Conservation (phyloP, 352 stramenopile genomes). For the Globisporangium polare region DNA sequence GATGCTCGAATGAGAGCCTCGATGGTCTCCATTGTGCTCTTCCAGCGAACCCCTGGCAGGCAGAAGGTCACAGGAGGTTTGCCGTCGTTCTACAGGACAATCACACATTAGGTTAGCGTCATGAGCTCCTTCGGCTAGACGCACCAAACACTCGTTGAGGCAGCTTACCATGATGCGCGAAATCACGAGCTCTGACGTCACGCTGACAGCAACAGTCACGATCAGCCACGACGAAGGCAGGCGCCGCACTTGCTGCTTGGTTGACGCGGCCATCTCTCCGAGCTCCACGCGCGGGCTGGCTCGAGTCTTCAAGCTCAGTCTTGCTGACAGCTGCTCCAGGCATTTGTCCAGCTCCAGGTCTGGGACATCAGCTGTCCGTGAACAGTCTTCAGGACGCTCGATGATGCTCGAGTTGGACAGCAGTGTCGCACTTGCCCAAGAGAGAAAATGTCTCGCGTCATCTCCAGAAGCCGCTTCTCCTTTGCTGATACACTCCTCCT, state of each 20-base stretch:
- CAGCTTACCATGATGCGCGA: slow-evolving; percentile 34
- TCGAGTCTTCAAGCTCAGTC: not conserved
- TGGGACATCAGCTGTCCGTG: slow-evolving; percentile 15
- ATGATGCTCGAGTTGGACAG: slow-evolving; percentile 30
- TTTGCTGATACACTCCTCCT: slow-evolving; percentile 4
- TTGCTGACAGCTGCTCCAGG: slow-evolving; percentile 12
- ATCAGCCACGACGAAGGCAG: slow-evolving; percentile 41
- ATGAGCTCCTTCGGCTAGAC: not conserved
- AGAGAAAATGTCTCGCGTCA: slow-evolving; percentile 18
- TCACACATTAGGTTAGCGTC: slow-evolving; percentile 4
- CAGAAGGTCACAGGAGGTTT: slow-evolving; percentile 43
- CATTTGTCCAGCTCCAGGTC: slow-evolving; percentile 10
- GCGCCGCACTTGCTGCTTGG: slow-evolving; percentile 21
- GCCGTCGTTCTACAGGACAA: slow-evolving; percentile 35
- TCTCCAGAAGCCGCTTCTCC: slow-evolving; percentile 1
- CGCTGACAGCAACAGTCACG: slow-evolving; percentile 33
- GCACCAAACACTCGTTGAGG: not conserved
- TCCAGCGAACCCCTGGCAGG: slow-evolving; percentile 39
- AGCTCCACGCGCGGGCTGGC: slow-evolving; percentile 11
- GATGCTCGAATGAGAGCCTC: slow-evolving; percentile 50
- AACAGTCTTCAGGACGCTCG: slow-evolving; percentile 17
- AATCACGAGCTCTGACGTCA: slow-evolving; percentile 45
- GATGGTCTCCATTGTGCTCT: slow-evolving; percentile 35
- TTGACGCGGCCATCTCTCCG: slow-evolving; percentile 14
- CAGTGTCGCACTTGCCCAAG: slow-evolving; percentile 33